These are phyloP conservation scores for Chenopodium berlandieri DNA, from an alignment of 148 eudicot genomes.

Conservation along the genomic window DNA sequence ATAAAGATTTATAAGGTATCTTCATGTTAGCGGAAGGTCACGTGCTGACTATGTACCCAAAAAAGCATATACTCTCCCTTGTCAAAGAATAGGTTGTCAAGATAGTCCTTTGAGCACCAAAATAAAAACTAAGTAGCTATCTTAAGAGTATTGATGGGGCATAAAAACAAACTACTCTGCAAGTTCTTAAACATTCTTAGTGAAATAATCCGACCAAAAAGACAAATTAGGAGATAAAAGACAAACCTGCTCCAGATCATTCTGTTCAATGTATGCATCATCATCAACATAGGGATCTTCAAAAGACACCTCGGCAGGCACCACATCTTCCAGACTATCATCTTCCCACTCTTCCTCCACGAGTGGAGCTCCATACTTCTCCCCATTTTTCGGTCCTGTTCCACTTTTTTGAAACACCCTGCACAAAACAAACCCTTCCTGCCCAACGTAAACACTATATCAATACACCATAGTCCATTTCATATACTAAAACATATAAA, in stretches of 20 bases:
- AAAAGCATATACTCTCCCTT: neutral
- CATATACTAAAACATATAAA: neutral
- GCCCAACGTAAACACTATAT: constrained; percentile 22
- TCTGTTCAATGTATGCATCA: constrained; percentile 50
- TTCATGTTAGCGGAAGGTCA: neutral
- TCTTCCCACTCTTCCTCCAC: constrained; percentile 93
- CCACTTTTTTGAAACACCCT: constrained; percentile 97
- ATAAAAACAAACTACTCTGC: neutral
- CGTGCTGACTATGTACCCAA: too few species aligned
- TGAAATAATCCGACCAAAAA: too few species aligned
- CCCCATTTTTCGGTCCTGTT: constrained; percentile 96
- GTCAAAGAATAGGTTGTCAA: neutral
- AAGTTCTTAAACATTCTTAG: neutral
- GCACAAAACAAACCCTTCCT: constrained; percentile 88
- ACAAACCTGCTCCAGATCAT: constrained; percentile 69
- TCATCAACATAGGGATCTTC: constrained; percentile 54
- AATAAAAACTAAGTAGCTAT: neutral
- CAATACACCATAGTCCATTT: neutral
- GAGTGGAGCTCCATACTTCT: constrained; percentile 90
- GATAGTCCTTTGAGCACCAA: neutral
- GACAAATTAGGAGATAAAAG: neutral
- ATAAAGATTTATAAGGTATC: neutral
- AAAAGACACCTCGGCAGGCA: constrained; percentile 44
- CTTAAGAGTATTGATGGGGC: neutral
- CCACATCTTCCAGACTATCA: constrained; percentile 37